A percentile compares a stretch with the other conserved stretches of the same genome.
Conservation (phyloP, 225 moss, liverwort and hornwort species). For the Physcomitrium patens region DNA sequence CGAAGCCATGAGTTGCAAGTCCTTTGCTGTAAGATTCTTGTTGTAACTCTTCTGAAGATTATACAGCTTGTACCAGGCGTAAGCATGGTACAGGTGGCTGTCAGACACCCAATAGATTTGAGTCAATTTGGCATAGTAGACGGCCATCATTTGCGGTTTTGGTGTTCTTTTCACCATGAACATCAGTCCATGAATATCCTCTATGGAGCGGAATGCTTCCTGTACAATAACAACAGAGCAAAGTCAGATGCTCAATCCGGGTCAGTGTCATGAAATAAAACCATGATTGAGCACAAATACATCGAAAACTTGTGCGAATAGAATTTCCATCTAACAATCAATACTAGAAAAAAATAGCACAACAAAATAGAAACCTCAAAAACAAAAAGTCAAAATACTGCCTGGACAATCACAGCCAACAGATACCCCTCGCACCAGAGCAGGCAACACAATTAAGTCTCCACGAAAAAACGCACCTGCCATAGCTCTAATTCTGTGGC, state of each 20-base stretch:
- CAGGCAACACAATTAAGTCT: background rate
- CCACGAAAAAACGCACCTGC: conserved; percentile 63
- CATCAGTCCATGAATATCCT: conserved; percentile 98
- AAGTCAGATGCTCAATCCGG: conserved; percentile 3
- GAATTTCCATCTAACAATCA: background rate
- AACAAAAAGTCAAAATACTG: no score
- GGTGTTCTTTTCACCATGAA: conserved; percentile 97
- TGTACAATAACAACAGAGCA: conserved; percentile 29
- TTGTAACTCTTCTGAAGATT: conserved; percentile 95
- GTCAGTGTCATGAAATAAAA: background rate
- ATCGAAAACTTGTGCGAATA: no score
- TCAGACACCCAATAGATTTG: conserved; percentile 98
- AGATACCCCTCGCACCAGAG: no score
- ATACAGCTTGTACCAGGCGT: conserved; percentile 97
- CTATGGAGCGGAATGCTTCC: conserved; percentile 98
- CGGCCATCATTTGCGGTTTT: conserved; percentile 97
- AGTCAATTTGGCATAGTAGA: conserved; percentile 96
- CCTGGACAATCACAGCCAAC: no score
- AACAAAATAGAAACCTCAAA: no score
- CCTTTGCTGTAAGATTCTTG: conserved; percentile 92
- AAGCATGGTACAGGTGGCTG: conserved; percentile 88
- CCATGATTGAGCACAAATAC: no score
- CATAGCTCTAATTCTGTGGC: conserved; percentile 97
- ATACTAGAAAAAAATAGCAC: no score
- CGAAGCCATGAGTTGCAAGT: conserved; percentile 96